phyloP scores from a whole-genome alignment of 2,329 filamentous ascomycete genomes.

The Apiospora aurea region DNA sequence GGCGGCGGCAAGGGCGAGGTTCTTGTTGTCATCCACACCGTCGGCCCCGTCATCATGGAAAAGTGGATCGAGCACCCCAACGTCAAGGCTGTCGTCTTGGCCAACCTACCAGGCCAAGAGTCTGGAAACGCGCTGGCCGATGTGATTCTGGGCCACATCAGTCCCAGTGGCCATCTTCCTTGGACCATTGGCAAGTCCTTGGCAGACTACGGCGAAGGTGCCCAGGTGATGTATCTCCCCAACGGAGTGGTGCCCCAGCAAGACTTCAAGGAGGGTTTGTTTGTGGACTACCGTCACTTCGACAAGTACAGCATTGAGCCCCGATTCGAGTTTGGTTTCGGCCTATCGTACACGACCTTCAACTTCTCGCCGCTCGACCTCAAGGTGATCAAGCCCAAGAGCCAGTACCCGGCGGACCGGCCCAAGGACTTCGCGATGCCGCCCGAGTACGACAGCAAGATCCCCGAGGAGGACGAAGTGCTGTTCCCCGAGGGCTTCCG shows the following conservation, averaged over 20 bases:
- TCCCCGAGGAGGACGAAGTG: constrained; percentile 63
- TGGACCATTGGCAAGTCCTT: constrained; percentile 83
- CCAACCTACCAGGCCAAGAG: constrained; percentile 88
- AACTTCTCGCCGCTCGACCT: constrained; percentile 63
- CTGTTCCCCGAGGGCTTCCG: constrained; percentile 68
- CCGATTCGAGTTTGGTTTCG: constrained; percentile 86
- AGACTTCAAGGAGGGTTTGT: constrained; percentile 82
- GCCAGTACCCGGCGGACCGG: constrained; percentile 46
- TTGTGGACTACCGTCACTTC: constrained; percentile 90
- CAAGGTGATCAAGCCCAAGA: constrained; percentile 54
- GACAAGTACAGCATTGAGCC: constrained; percentile 78
- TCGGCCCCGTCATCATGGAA: constrained; percentile 84
- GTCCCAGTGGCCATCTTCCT: constrained; percentile 82
- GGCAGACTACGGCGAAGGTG: constrained; percentile 78
- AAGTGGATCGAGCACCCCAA: constrained; percentile 79
- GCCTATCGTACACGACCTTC: constrained; percentile 82
- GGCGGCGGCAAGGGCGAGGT: constrained; percentile 70
- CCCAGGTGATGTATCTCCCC: constrained; percentile 72
- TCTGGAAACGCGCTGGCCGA: constrained; percentile 83
- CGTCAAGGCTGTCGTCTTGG: constrained; percentile 80
- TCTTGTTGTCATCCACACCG: constrained; percentile 85
- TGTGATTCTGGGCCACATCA: constrained; percentile 79
- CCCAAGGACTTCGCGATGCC: constrained; percentile 52
- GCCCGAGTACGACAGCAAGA: constrained; percentile 60
- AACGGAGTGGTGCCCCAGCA: constrained; percentile 79